Evolutionary conservation across 306 rosid species (phyloP).

Genomic region (Alnus rubra): DNA sequence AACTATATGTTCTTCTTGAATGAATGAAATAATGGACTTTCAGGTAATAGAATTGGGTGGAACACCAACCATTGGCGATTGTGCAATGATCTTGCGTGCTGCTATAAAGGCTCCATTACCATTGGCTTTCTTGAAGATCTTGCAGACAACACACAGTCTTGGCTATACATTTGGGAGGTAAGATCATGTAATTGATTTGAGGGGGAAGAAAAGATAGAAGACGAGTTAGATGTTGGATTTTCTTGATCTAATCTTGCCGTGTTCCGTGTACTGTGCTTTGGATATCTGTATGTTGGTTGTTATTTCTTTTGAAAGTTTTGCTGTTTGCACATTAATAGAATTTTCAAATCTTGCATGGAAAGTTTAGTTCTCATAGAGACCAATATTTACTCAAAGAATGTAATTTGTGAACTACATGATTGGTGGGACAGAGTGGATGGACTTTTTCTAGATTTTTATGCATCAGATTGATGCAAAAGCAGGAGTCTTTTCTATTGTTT

Average conservation of each 20-base stretch:
- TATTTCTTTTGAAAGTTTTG: neutral
- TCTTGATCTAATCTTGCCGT: conserved; percentile 5
- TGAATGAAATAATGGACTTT: conserved; percentile 30
- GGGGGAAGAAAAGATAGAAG: neutral
- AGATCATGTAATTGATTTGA: conserved; percentile 27
- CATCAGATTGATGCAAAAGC: neutral
- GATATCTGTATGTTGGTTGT: neutral
- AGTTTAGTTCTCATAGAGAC: neutral
- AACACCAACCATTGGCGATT: conserved; percentile 86
- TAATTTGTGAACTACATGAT: neutral
- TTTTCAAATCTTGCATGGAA: neutral
- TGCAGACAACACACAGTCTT: conserved; percentile 81
- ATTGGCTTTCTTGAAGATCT: conserved; percentile 79
- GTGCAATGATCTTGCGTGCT: conserved; percentile 88
- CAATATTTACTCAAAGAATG: neutral
- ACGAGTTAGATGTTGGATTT: neutral
- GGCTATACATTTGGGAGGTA: conserved; percentile 93
- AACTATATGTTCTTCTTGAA: neutral
- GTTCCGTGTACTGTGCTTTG: neutral
- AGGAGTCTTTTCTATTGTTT: neutral
- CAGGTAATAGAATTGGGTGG: conserved; percentile 94
- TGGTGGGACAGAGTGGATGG: neutral
- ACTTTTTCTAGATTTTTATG: neutral
- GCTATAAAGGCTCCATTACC: conserved; percentile 86
- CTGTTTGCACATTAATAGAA: neutral